Conservation (phyloP, 805 yeast genomes). For the Candida silvatica region DNA sequence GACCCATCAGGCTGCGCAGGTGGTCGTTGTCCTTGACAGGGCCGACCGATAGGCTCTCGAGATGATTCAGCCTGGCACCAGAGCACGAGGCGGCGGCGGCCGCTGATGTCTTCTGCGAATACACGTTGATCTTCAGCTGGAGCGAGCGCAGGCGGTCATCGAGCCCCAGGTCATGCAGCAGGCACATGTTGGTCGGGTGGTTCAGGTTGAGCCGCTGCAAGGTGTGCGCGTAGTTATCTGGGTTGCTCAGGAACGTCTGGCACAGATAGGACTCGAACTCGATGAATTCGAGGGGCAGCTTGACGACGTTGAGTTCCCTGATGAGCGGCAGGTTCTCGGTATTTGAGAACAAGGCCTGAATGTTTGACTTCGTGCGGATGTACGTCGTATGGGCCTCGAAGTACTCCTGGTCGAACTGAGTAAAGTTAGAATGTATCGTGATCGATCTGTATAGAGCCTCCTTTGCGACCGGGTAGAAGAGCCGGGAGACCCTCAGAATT, state of each 20-base stretch:
- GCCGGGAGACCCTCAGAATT: constrained; percentile 7
- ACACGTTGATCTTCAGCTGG: neutral
- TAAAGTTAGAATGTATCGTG: constrained; percentile 16
- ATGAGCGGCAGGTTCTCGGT: constrained; percentile 7
- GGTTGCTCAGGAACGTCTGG: neutral
- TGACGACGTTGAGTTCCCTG: constrained; percentile 9
- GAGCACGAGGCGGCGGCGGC: no score
- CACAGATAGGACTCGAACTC: constrained; percentile 15
- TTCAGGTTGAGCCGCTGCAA: neutral
- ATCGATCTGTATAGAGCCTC: constrained; percentile 12
- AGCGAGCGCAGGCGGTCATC: neutral
- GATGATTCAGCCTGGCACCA: constrained; percentile 1
- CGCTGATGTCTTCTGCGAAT: neutral
- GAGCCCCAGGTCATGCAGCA: neutral
- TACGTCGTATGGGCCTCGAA: constrained; percentile 1
- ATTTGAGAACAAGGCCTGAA: constrained; percentile 5
- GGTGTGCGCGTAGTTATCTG: neutral
- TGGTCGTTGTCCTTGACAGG: constrained; percentile 8
- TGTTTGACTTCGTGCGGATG: constrained; percentile 9
- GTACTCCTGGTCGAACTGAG: constrained; percentile 19
- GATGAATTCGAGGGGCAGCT: constrained; percentile 20
- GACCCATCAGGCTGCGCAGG: constrained; percentile 1
- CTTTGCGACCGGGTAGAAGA: constrained; percentile 6
- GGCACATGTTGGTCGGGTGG: neutral
- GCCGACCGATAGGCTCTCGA: constrained; percentile 8